phyloP scores from a whole-genome alignment of 2,329 filamentous ascomycete genomes.

The Fusarium burgessii region DNA sequence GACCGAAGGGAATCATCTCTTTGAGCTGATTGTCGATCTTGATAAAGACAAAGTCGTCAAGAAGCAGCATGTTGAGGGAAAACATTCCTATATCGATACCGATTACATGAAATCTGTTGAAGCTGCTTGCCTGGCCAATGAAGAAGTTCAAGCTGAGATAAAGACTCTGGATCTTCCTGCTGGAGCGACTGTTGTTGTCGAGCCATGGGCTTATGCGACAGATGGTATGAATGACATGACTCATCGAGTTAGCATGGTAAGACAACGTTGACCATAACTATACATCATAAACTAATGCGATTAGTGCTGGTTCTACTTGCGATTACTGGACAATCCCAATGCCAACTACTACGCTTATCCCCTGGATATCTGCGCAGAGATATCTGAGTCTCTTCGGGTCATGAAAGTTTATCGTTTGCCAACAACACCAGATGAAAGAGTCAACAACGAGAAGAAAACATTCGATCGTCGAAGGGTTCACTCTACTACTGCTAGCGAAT shows the following conservation, averaged over 20 bases:
- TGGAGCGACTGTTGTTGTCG: conserved; percentile 59
- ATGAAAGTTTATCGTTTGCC: conserved; percentile 62
- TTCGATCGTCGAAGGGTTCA: conserved; percentile 59
- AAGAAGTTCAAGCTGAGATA: conserved; percentile 58
- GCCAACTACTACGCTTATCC: conserved; percentile 69
- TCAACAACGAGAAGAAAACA: conserved; percentile 47
- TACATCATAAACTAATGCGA: accelerated
- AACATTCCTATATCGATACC: conserved; percentile 61
- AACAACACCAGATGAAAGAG: conserved; percentile 45
- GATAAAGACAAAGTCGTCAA: conserved; percentile 27
- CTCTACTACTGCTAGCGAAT: conserved; percentile 56
- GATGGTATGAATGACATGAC: conserved; percentile 65
- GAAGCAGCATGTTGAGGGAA: conserved; percentile 53
- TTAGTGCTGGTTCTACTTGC: conserved; percentile 46
- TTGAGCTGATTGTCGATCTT: conserved; percentile 50
- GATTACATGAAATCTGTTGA: conserved; percentile 63
- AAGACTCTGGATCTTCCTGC: conserved; percentile 57
- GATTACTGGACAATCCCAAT: conserved; percentile 56
- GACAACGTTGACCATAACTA: accelerated
- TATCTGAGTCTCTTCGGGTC: conserved; percentile 59
- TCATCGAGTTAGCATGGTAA: conserved; percentile 61
- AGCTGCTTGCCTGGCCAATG: conserved; percentile 58
- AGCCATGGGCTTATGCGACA: conserved; percentile 67
- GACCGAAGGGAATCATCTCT: conserved; percentile 36
- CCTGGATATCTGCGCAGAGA: conserved; percentile 62